Percentiles rank a stretch among this genome's conserved stretches.
Evolutionary conservation across 371 early-diverging fungal genomes (phyloP).

Genomic region (Circinella umbellata): DNA sequence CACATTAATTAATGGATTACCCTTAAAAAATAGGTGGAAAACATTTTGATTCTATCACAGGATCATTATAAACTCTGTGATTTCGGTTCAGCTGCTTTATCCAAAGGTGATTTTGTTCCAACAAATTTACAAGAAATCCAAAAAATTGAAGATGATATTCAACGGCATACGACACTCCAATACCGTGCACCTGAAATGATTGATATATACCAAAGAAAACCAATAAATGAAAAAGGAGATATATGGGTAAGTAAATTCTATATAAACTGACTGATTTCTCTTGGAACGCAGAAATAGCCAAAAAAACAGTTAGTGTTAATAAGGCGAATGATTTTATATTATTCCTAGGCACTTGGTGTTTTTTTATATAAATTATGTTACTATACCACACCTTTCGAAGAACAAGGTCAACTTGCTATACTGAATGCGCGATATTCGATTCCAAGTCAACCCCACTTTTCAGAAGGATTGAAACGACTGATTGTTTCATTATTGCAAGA

Average conservation of each 20-base stretch:
- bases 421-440: conserved; percentile 85
- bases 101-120: conserved; percentile 68
- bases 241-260: conserved; percentile 42
- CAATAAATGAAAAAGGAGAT: conserved; percentile 87
- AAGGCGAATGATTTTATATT: neutral
- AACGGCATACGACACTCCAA: conserved; percentile 87
- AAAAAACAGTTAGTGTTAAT: too few species aligned
- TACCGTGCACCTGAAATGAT: conserved; percentile 95
- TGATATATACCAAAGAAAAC: conserved; percentile 83
- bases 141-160: conserved; percentile 59
- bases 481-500: conserved; percentile 79
- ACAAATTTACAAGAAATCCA: conserved; percentile 68
- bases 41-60: conserved; percentile 55
- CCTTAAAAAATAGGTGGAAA: conserved; percentile 46
- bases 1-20: neutral
- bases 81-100: conserved; percentile 84
- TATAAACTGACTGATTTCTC: too few species aligned
- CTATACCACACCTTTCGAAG: conserved; percentile 94
- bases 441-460: conserved; percentile 75
- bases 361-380: conserved; percentile 86
- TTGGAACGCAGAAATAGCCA: neutral
- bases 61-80: conserved; percentile 89
- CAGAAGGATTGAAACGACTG: conserved; percentile 61
- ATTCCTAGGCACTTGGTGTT: conserved; percentile 85
- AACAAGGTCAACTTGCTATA: conserved; percentile 84